Evolutionary conservation across 495 filamentous ascomycete species (phyloP), one percentile per base, ranked within the genome.

Genomic region (Daldinia childiae): DNA sequence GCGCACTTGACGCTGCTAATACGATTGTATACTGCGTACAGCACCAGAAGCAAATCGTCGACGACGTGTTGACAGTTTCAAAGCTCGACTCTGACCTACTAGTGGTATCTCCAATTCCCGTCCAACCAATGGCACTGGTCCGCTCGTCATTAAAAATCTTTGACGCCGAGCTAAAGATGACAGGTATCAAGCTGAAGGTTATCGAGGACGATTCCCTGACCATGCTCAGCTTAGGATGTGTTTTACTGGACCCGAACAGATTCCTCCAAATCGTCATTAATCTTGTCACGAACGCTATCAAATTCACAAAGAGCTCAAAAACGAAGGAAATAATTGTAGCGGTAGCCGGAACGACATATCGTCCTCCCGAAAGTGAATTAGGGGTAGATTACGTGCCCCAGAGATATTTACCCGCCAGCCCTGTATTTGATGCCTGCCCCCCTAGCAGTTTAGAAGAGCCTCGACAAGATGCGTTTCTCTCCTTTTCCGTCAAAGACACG

Each of bases 11-110:
- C 73, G 90, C 88, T 2, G 89, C 91, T 4, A 88, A 93, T 58
- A 94, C 91, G 1, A 94, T 96, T 68, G 82, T 87, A 12, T 83
- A 90, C 6, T 95, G 92, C 67, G 87, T 91, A 5, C 86, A 89
- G 64, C 93, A 95, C 74, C 91, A 94, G 75, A 92, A 91, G 76
- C 83, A 91, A 9, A 93, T 95, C 45, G 88, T 94, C 4, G 90
- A 94, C 72, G 91, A 94, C 72, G 89, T 95, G 12, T 80, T 95
- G 50, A 91, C 89, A 3, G 86, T 92, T 64, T 93, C 90, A 2
- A 95, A 94, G 74, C 83, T 95, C 17, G 91, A 95, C 69, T 90
- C 90, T 3, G 88, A 88, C 15, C 80, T 93, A 67, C 79, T 95
- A 3, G 83, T 88, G 14, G 86, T 95, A 24, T 87, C 89, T 7